Conservation (phyloP, 495 filamentous ascomycete species). For the Lichina pygmaea region DNA sequence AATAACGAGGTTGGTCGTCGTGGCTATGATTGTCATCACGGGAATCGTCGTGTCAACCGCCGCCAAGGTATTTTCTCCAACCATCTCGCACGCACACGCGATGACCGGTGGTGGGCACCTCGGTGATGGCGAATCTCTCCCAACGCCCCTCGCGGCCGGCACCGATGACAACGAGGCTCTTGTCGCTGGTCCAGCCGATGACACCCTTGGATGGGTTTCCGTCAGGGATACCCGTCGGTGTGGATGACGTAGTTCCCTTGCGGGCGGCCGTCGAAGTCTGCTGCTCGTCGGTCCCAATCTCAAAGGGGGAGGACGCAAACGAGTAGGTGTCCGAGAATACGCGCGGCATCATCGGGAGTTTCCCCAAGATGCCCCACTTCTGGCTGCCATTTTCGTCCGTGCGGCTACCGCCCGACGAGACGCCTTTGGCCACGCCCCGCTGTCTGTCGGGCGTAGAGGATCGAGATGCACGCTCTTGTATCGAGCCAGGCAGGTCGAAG, state of each 20-base stretch:
- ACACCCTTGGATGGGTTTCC: slow-evolving; percentile 44
- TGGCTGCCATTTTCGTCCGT: slow-evolving; percentile 23
- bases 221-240: slow-evolving; percentile 15
- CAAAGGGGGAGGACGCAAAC: slow-evolving; percentile 44
- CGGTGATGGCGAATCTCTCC: slow-evolving; percentile 52
- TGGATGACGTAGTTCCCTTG: background rate
- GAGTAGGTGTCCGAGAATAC: slow-evolving; percentile 72
- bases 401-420: background rate
- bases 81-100: slow-evolving; percentile 36
- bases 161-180: slow-evolving; percentile 46
- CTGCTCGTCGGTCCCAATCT: slow-evolving; percentile 38
- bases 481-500: slow-evolving; percentile 37
- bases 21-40: background rate
- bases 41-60: background rate
- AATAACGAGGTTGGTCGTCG: background rate
- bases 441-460: background rate
- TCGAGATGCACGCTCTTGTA: too few relatives aligned
- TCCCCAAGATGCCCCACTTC: slow-evolving; percentile 61
- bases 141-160: slow-evolving; percentile 56
- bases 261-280: background rate
- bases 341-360: slow-evolving; percentile 50
- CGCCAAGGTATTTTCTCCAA: slow-evolving; percentile 56
- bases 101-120: slow-evolving; percentile 30
- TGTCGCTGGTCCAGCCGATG: slow-evolving; percentile 47
- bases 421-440: background rate